phyloP scores from a whole-genome alignment of 495 filamentous ascomycete genomes.

The Viridothelium virens region DNA sequence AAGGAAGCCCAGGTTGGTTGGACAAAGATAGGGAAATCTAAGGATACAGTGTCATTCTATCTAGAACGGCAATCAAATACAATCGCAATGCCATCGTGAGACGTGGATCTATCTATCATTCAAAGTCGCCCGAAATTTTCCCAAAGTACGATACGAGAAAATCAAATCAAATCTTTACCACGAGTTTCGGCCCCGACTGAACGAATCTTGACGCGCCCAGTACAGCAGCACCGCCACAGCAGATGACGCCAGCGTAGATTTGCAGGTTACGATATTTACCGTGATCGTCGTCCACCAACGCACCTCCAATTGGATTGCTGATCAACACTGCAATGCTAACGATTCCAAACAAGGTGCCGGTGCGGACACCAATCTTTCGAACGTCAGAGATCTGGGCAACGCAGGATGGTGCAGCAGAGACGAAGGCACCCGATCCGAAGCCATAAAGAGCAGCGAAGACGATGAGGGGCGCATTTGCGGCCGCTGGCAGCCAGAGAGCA shows the following conservation, averaged over 20 bases:
- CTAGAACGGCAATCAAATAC: not conserved
- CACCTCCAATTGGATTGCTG: constrained; percentile 67
- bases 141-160: not conserved
- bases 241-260: constrained; percentile 59
- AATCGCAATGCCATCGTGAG: not conserved
- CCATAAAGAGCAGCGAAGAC: constrained; percentile 61
- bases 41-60: too few species aligned
- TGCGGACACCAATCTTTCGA: constrained; percentile 63
- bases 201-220: constrained; percentile 43
- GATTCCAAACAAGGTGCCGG: constrained; percentile 58
- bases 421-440: constrained; percentile 64
- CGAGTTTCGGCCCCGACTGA: constrained; percentile 30
- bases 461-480: constrained; percentile 54
- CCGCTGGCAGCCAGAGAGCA: constrained; percentile 59
- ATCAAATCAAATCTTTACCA: constrained; percentile 28
- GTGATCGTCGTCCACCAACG: constrained; percentile 48
- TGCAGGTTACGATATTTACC: constrained; percentile 53
- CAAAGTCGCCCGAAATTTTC: not conserved
- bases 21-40: too few species aligned
- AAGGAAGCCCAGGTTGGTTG: too few species aligned
- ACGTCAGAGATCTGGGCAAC: constrained; percentile 67
- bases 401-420: constrained; percentile 54
- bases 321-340: constrained; percentile 58
- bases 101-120: not conserved
- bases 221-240: constrained; percentile 43